These are phyloP conservation scores for Cladosporium sp. DNA, from an alignment of 2,329 filamentous ascomycete species.

Conservation along the genomic window DNA sequence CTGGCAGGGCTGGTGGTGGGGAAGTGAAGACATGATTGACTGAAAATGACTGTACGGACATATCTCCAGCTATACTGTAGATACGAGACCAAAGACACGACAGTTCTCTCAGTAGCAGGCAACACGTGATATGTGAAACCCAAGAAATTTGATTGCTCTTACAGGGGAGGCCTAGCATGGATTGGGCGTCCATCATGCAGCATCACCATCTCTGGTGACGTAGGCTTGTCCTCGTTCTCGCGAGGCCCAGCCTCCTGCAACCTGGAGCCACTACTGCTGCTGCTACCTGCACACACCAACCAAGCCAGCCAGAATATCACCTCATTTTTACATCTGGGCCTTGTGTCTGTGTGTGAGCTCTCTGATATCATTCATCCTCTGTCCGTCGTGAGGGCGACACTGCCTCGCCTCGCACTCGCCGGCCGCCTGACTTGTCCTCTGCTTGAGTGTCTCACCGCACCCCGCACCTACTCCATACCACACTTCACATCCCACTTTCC, in stretches of 20 bases:
- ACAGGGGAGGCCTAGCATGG: too few species aligned
- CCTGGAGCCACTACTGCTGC: background rate
- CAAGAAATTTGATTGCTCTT: too few species aligned
- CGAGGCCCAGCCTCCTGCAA: background rate
- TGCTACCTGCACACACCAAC: background rate
- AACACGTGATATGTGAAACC: too few species aligned
- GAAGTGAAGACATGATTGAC: too few species aligned
- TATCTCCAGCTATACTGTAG: too few species aligned
- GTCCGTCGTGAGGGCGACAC: background rate
- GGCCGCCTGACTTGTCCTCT: background rate
- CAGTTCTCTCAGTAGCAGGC: too few species aligned
- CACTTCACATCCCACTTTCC: background rate
- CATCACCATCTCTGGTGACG: background rate
- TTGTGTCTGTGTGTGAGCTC: background rate
- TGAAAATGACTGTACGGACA: too few species aligned
- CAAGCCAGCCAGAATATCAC: too few species aligned
- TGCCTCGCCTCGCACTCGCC: background rate
- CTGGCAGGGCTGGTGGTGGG: too few species aligned
- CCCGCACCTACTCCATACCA: constrained; percentile 1
- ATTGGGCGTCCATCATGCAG: too few species aligned
- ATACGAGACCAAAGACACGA: too few species aligned
- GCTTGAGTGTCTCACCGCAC: constrained; percentile 3
- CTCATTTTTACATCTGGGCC: too few species aligned
- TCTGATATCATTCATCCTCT: background rate
- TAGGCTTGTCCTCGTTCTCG: background rate